Evolutionary conservation across 805 yeast genomes (phyloP).

Genomic region (Kodamaea neixiangensis): DNA sequence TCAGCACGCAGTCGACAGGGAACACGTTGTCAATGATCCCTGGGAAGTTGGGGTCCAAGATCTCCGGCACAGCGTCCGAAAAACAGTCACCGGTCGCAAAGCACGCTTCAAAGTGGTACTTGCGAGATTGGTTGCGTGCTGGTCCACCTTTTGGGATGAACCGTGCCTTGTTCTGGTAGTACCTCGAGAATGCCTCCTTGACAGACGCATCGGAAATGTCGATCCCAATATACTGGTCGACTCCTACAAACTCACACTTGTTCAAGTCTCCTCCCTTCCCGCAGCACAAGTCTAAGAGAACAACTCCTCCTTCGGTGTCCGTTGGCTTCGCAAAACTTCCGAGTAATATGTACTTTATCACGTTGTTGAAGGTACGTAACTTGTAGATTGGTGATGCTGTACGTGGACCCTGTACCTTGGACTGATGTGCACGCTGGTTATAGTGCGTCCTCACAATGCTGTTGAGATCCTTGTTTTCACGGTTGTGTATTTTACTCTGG

Average conservation of each 20-base stretch:
- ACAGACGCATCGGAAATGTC: conserved; percentile 91
- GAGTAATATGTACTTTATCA: conserved; percentile 83
- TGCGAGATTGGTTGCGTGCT: conserved; percentile 37
- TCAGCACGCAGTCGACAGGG: conserved; percentile 85
- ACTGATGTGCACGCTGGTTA: conserved; percentile 75
- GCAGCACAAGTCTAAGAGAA: conserved; percentile 84
- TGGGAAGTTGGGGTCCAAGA: conserved; percentile 61
- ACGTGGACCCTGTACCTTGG: conserved; percentile 61
- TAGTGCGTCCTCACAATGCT: conserved; percentile 80
- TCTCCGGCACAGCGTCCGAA: conserved; percentile 64
- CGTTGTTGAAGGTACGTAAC: conserved; percentile 86
- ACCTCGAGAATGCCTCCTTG: conserved; percentile 79
- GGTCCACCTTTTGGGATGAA: conserved; percentile 31
- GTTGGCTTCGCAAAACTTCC: conserved; percentile 48
- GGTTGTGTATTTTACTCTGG: conserved; percentile 37
- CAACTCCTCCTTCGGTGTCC: conserved; percentile 30
- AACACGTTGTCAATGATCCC: conserved; percentile 61
- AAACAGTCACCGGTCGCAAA: conserved; percentile 94
- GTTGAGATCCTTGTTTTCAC: conserved; percentile 49
- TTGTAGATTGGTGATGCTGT: conserved; percentile 81
- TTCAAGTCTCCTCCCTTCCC: conserved; percentile 98
- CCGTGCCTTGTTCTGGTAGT: conserved; percentile 50
- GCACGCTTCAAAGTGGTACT: conserved; percentile 71
- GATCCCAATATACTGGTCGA: conserved; percentile 81
- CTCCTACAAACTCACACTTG: conserved; percentile 77